phyloP scores from a whole-genome alignment of 2,329 filamentous ascomycete species.

The Colletotrichum paranaense region DNA sequence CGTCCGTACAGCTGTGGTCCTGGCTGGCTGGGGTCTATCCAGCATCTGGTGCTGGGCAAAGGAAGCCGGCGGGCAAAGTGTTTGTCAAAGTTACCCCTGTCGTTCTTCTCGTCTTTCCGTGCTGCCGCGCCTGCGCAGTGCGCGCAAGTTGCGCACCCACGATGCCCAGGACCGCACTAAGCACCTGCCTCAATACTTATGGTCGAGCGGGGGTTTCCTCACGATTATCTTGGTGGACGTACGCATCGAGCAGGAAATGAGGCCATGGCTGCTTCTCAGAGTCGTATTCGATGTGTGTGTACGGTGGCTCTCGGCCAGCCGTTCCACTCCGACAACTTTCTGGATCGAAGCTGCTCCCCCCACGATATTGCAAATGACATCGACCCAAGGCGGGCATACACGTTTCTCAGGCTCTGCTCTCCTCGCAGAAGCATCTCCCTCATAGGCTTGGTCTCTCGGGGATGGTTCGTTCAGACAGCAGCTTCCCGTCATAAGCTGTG shows the following conservation, averaged over 20 bases:
- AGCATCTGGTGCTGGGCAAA: not conserved
- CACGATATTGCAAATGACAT: not conserved
- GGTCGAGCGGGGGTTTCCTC: not conserved
- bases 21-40: not conserved
- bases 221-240: not conserved
- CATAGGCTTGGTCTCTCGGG: not conserved
- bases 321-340: not conserved
- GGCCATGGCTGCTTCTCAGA: conserved; percentile 9
- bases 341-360: not conserved
- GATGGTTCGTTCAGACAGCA: not conserved
- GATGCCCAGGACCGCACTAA: not conserved
- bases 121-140: not conserved
- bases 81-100: not conserved
- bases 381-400: not conserved
- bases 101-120: not conserved
- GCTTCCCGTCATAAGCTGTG: not conserved
- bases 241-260: not conserved
- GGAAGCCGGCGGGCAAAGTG: conserved; percentile 4
- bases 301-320: not conserved
- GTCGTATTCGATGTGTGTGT: not conserved
- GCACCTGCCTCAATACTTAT: conserved; percentile 6
- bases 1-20: not conserved
- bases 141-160: not conserved
- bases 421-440: not conserved
- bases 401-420: not conserved